phyloP scores from a whole-genome alignment of 768 basidiomycete species.

The Trametes meyenii region DNA sequence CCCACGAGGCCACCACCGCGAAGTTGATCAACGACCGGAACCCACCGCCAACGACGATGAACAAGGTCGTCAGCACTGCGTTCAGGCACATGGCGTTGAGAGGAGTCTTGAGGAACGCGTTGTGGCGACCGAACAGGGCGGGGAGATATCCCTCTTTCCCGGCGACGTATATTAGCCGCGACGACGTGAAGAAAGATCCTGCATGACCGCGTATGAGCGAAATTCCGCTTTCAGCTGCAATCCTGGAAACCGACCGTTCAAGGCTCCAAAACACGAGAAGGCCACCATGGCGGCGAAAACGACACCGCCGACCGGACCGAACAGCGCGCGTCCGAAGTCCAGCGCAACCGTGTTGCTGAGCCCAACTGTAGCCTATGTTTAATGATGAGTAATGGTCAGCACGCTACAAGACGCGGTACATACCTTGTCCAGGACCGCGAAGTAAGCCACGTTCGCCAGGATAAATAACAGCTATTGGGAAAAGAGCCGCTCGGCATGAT shows the following conservation, averaged over 20 bases:
- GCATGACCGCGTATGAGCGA: not conserved
- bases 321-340: constrained; percentile 88
- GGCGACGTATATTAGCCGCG: constrained; percentile 88
- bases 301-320: constrained; percentile 85
- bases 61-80: constrained; percentile 69
- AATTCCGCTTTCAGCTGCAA: too few relatives aligned
- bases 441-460: constrained; percentile 86
- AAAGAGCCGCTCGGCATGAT: too few relatives aligned
- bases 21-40: constrained; percentile 90
- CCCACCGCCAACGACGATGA: constrained; percentile 86
- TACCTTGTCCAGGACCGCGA: constrained; percentile 88
- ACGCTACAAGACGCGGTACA: not conserved
- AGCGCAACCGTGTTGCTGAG: constrained; percentile 85
- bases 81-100: constrained; percentile 87
- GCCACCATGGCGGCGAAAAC: constrained; percentile 91
- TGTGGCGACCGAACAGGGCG: constrained; percentile 75
- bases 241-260: constrained; percentile 65
- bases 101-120: constrained; percentile 78
- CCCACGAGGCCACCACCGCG: constrained; percentile 85
- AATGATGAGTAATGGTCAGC: not conserved
- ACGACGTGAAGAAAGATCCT: constrained; percentile 75
- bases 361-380: constrained; percentile 59
- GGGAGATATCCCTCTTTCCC: constrained; percentile 89
- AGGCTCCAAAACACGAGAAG: constrained; percentile 91
- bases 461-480: constrained; percentile 67